These are phyloP conservation scores for Lotmaria passim DNA, from an alignment of 208 protist genomes.

Conservation along the genomic window DNA sequence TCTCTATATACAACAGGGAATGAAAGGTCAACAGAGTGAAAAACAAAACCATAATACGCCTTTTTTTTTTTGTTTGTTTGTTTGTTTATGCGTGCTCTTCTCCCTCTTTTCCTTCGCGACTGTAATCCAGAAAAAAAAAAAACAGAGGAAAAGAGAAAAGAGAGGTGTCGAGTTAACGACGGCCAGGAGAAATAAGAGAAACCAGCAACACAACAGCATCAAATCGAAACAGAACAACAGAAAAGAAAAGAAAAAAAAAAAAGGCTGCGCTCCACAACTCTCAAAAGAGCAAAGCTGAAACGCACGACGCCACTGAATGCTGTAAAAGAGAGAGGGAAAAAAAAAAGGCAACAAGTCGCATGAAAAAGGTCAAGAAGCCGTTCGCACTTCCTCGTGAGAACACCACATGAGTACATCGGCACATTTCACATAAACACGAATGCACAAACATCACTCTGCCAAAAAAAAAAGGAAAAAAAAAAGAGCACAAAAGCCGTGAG, in stretches of 20 bases:
- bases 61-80: constrained; percentile 8
- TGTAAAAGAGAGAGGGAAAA: not conserved
- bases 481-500: not conserved
- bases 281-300: not conserved
- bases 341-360: not conserved
- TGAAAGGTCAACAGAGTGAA: not conserved
- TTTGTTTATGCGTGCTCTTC: not conserved
- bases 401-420: too few species aligned
- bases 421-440: not conserved
- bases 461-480: constrained; percentile 1
- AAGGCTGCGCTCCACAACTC: not conserved
- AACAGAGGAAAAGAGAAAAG: not conserved
- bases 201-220: not conserved
- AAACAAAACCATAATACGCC: not conserved
- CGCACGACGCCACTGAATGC: not conserved
- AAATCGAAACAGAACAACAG: not conserved
- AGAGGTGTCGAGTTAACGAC: not conserved
- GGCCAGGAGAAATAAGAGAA: not conserved
- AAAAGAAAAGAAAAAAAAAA: constrained; percentile 21
- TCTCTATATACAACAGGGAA: constrained; percentile 1
- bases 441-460: not conserved
- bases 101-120: not conserved
- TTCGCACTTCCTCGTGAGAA: too few species aligned
- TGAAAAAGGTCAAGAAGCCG: not conserved
- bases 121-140: not conserved